These are phyloP conservation scores for Phytophthora idaei DNA, from an alignment of 352 stramenopile species.

Conservation along the genomic window DNA sequence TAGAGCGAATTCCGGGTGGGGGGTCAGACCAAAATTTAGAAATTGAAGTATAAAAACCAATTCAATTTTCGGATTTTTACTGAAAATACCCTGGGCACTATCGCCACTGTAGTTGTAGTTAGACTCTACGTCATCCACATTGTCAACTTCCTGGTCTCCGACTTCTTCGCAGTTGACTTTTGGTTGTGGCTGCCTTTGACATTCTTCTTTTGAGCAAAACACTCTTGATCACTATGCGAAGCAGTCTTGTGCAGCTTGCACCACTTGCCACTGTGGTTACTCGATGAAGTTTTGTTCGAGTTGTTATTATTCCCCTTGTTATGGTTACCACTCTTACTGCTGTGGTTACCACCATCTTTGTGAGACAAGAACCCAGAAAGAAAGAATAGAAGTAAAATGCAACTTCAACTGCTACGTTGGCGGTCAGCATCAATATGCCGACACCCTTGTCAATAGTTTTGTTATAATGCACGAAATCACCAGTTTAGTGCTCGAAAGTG, in stretches of 20 bases:
- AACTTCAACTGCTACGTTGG: too few relatives aligned
- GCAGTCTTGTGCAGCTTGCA: not conserved
- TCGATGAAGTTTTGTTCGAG: not conserved
- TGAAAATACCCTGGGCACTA: not conserved
- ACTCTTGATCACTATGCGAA: not conserved
- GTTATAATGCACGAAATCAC: too few relatives aligned
- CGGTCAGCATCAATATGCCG: too few relatives aligned
- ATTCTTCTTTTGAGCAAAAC: not conserved
- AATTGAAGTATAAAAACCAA: too few relatives aligned
- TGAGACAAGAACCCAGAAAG: too few relatives aligned
- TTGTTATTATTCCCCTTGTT: not conserved
- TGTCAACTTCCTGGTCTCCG: not conserved
- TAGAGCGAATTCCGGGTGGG: too few relatives aligned
- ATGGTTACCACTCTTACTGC: not conserved
- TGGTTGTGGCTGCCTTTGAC: too few relatives aligned
- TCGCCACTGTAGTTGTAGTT: not conserved
- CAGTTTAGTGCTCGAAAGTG: too few relatives aligned
- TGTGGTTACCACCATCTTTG: not conserved
- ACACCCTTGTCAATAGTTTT: not conserved
- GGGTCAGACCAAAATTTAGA: too few relatives aligned
- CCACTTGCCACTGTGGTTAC: not conserved
- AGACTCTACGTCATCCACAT: not conserved
- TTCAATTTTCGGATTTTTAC: too few relatives aligned
- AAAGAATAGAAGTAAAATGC: too few relatives aligned
- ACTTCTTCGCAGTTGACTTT: too few relatives aligned